These are phyloP conservation scores for Cynanchum wilfordii DNA, from an alignment of 257 asterid species.

Conservation along the genomic window DNA sequence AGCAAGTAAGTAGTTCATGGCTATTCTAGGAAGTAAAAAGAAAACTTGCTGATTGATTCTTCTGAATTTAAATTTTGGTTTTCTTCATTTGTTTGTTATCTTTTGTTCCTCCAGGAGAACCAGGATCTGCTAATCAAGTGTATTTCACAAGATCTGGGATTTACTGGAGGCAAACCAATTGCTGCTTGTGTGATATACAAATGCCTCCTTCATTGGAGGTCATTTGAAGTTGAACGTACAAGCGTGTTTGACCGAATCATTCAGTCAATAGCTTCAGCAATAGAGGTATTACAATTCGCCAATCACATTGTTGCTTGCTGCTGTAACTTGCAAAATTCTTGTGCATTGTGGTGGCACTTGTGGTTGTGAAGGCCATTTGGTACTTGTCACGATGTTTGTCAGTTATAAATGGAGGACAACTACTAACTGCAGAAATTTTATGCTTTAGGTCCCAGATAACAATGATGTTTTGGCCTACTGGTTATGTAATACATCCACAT, in stretches of 20 bases:
- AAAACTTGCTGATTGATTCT: conserved; percentile 1
- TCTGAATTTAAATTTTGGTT: conserved; percentile 6
- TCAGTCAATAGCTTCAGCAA: conserved; percentile 73
- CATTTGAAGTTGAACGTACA: conserved; percentile 98
- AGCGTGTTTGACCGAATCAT: conserved; percentile 90
- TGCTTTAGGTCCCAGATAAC: conserved; percentile 67
- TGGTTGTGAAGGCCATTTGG: neutral
- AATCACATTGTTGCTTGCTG: neutral
- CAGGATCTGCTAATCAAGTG: conserved; percentile 91
- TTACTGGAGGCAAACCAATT: conserved; percentile 86
- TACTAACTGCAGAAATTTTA: conserved; percentile 23
- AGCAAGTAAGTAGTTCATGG: conserved; percentile 53
- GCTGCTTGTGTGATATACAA: conserved; percentile 95
- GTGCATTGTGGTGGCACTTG: neutral
- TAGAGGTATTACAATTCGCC: conserved; percentile 55
- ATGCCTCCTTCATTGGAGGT: conserved; percentile 98
- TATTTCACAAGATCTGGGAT: conserved; percentile 94
- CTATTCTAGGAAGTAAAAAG: neutral
- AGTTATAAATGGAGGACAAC: conserved; percentile 4
- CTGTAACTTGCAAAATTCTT: neutral
- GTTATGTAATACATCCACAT: conserved; percentile 87
- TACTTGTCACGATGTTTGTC: neutral
- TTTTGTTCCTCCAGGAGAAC: conserved; percentile 63
- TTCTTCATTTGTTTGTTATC: conserved; percentile 8
- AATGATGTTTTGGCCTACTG: conserved; percentile 86